Percentiles rank a stretch among this genome's conserved stretches.
Evolutionary conservation across 2,329 filamentous ascomycete genomes (phyloP).

Genomic region (Bipolaris oryzae): DNA sequence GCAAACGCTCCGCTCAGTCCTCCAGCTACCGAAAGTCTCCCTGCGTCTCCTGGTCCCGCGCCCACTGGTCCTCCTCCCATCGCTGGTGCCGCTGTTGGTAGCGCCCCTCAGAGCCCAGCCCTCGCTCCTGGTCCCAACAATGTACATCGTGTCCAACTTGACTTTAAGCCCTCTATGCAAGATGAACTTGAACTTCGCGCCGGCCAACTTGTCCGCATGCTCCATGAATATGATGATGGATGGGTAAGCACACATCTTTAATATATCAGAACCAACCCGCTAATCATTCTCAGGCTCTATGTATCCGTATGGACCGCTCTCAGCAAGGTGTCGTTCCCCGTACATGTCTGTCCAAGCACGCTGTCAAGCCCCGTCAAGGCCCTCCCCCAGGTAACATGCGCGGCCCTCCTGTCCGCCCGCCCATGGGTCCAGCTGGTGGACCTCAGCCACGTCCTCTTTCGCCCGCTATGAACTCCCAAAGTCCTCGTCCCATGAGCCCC

Average conservation of each 20-base stretch:
- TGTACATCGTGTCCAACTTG: constrained; percentile 91
- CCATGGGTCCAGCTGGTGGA: constrained; percentile 42
- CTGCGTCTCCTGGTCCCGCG: constrained; percentile 57
- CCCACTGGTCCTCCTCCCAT: constrained; percentile 48
- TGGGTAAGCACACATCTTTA: constrained; percentile 70
- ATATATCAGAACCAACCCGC: neutral
- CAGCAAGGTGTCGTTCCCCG: constrained; percentile 91
- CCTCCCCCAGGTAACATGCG: constrained; percentile 42
- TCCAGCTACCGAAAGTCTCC: constrained; percentile 65
- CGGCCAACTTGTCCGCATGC: constrained; percentile 83
- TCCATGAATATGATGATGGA: constrained; percentile 97
- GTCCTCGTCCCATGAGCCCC: constrained; percentile 52
- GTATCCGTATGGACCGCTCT: constrained; percentile 86
- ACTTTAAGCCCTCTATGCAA: constrained; percentile 90
- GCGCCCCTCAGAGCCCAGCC: constrained; percentile 64
- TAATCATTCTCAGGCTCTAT: constrained; percentile 71
- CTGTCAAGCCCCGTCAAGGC: constrained; percentile 79
- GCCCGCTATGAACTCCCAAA: constrained; percentile 51
- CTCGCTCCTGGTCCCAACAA: constrained; percentile 55
- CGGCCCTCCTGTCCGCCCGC: constrained; percentile 36
- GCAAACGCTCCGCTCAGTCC: constrained; percentile 59
- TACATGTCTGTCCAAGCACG: constrained; percentile 89
- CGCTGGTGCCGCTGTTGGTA: constrained; percentile 65
- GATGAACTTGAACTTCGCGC: constrained; percentile 84
- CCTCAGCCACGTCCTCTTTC: constrained; percentile 50